Conservation (phyloP, 2,329 filamentous ascomycete genomes). For the Fusarium sp. region DNA sequence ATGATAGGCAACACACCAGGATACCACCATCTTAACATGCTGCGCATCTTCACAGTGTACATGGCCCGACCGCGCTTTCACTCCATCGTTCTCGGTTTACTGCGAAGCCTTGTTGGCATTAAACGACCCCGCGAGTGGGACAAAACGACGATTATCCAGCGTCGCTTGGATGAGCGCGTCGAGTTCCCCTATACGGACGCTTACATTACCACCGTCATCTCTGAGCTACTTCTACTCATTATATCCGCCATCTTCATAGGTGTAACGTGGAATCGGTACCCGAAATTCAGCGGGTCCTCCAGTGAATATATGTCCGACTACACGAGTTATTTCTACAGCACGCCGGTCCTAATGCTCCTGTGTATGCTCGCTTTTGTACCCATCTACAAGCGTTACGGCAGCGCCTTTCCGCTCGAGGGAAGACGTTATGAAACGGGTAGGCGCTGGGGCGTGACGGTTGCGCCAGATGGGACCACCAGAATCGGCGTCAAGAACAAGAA, state of each 20-base stretch:
- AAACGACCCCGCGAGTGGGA: slow-evolving; percentile 32
- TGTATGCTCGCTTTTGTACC: slow-evolving; percentile 42
- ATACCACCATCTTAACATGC: slow-evolving; percentile 43
- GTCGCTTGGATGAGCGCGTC: slow-evolving; percentile 34
- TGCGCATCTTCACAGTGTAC: slow-evolving; percentile 44
- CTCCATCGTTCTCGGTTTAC: slow-evolving; percentile 32
- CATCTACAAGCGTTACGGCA: slow-evolving; percentile 43
- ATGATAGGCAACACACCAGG: slow-evolving; percentile 41
- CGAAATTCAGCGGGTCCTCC: not conserved
- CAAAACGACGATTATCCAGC: slow-evolving; percentile 41
- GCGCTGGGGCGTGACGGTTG: slow-evolving; percentile 42
- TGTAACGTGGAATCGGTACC: slow-evolving; percentile 46
- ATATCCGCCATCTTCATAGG: slow-evolving; percentile 45
- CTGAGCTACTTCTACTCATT: slow-evolving; percentile 38
- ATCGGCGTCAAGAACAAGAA: slow-evolving; percentile 27
- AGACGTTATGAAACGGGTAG: slow-evolving; percentile 39
- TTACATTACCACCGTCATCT: slow-evolving; percentile 39
- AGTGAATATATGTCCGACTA: slow-evolving; percentile 38
- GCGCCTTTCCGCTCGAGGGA: slow-evolving; percentile 45
- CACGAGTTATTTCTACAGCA: slow-evolving; percentile 42
- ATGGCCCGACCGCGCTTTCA: slow-evolving; percentile 46
- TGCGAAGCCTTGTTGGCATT: slow-evolving; percentile 38
- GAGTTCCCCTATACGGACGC: slow-evolving; percentile 47
- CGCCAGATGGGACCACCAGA: slow-evolving; percentile 33
- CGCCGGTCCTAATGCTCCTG: slow-evolving; percentile 40